phyloP scores from a whole-genome alignment of 164 flowering plant species.

The Santalum album region DNA sequence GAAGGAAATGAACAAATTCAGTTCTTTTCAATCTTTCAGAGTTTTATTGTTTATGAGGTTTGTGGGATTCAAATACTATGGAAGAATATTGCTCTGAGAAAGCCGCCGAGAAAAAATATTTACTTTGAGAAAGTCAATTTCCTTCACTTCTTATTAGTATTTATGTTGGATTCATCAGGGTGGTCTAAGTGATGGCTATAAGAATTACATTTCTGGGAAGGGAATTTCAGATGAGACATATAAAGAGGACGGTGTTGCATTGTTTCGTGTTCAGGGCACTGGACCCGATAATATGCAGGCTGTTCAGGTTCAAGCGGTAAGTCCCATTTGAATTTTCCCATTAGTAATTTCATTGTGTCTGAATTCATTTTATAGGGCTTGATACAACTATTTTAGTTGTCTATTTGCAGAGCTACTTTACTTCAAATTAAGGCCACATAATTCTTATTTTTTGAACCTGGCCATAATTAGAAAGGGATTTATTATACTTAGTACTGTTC shows the following conservation, averaged over 20 bases:
- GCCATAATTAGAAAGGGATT: too few species aligned
- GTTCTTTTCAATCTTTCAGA: constrained; percentile 80
- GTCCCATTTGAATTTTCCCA: constrained; percentile 10
- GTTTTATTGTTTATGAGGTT: constrained; percentile 60
- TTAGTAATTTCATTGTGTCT: background rate
- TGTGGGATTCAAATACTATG: background rate
- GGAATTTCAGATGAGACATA: constrained; percentile 78
- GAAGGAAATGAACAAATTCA: constrained; percentile 93
- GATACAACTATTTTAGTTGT: background rate
- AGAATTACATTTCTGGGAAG: constrained; percentile 52
- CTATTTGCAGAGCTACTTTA: too few species aligned
- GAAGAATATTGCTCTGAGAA: background rate
- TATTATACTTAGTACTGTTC: too few species aligned
- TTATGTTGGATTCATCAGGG: constrained; percentile 48
- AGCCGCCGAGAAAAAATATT: too few species aligned
- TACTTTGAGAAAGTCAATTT: background rate
- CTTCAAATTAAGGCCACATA: too few species aligned
- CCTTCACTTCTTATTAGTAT: background rate
- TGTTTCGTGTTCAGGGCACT: constrained; percentile 92
- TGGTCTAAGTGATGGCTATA: constrained; percentile 86
- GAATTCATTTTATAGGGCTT: background rate
- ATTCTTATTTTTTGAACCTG: too few species aligned
- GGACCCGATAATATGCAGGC: constrained; percentile 99
- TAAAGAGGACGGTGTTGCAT: constrained; percentile 67
- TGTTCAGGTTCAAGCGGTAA: constrained; percentile 88